phyloP scores from a whole-genome alignment of 768 basidiomycete genomes.

The Lentinula detonsa region DNA sequence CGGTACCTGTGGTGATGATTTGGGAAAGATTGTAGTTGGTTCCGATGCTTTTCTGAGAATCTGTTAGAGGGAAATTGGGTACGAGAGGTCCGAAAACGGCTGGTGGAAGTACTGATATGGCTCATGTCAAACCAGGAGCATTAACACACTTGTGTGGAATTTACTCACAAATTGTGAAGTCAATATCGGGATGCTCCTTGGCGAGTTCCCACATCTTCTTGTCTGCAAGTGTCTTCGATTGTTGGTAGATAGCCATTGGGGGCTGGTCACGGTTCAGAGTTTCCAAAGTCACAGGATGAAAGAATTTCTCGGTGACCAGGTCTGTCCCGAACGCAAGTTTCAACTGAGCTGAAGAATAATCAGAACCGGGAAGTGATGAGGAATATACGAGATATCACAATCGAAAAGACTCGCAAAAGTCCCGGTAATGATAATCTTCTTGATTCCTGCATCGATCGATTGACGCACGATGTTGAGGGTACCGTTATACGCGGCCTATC shows the following conservation, averaged over 20 bases:
- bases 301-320: neutral
- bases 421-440: constrained; percentile 17
- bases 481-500: constrained; percentile 18
- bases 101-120: constrained; percentile 11
- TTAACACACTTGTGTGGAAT: neutral
- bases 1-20: neutral
- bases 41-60: neutral
- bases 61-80: constrained; percentile 5
- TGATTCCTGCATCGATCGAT: constrained; percentile 15
- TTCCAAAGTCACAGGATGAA: constrained; percentile 7
- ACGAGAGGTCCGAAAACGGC: constrained; percentile 16
- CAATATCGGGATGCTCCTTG: constrained; percentile 10
- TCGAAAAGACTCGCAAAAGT: constrained; percentile 13
- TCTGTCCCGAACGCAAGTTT: neutral
- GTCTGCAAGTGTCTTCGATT: constrained; percentile 10
- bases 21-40: constrained; percentile 1
- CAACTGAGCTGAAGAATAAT: neutral
- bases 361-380: neutral
- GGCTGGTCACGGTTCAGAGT: constrained; percentile 6
- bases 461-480: constrained; percentile 21
- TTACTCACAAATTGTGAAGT: constrained; percentile 11
- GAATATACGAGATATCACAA: neutral
- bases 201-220: constrained; percentile 12
- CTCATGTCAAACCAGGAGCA: neutral
- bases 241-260: constrained; percentile 5